phyloP scores from a whole-genome alignment of 1,284 basidiomycete species.

The Ceratobasidium papillatum region DNA sequence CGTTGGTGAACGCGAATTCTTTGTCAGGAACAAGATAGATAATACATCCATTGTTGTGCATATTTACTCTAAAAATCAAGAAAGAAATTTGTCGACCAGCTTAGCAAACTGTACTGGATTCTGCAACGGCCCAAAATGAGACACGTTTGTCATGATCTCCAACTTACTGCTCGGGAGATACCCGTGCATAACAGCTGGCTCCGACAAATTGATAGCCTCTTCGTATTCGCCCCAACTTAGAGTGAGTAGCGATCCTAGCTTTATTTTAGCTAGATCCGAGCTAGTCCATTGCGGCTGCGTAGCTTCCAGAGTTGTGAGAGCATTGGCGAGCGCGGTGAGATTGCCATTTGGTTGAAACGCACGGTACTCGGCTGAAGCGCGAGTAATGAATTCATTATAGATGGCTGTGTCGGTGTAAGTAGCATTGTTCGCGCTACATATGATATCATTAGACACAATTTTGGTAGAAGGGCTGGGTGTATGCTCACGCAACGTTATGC shows the following conservation, averaged over 20 bases:
- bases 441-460: not conserved
- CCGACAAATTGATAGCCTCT: constrained; percentile 7
- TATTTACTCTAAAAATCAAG: not conserved
- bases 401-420: constrained; percentile 2
- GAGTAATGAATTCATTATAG: constrained; percentile 17
- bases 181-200: not conserved
- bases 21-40: too few relatives aligned
- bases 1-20: too few relatives aligned
- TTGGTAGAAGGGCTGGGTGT: not conserved
- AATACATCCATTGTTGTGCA: too few relatives aligned
- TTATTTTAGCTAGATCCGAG: constrained; percentile 3
- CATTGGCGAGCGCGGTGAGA: constrained; percentile 16
- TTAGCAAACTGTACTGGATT: not conserved
- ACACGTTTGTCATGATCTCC: not conserved
- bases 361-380: not conserved
- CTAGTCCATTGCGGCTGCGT: constrained; percentile 13
- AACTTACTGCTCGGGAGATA: not conserved
- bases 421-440: not conserved
- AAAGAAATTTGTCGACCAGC: not conserved
- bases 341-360: constrained; percentile 18
- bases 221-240: constrained; percentile 18
- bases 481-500: constrained; percentile 21
- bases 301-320: not conserved
- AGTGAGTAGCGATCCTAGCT: not conserved
- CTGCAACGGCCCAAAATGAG: constrained; percentile 17